Evolutionary conservation across 768 basidiomycete species (phyloP).

Genomic region (Lactarius pseudohatsudake): DNA sequence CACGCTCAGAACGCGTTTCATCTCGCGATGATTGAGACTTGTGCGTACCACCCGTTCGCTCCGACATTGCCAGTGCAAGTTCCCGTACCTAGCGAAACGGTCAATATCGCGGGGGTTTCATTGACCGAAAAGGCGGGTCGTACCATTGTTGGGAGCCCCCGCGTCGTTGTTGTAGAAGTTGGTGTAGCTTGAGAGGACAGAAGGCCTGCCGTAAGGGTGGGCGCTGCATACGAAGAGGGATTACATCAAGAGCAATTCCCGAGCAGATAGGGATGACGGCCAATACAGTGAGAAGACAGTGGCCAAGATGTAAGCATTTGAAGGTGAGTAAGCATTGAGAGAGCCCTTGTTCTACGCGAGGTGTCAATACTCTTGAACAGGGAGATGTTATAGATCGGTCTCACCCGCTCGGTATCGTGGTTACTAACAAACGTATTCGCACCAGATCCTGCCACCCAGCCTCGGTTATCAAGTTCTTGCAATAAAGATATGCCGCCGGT

Average conservation of each 20-base stretch:
- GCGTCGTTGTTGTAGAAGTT: constrained; percentile 49
- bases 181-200: constrained; percentile 57
- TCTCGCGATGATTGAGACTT: neutral
- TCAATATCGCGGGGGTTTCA: neutral
- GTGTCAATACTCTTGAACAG: neutral
- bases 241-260: neutral
- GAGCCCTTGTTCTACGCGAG: constrained; percentile 47
- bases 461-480: constrained; percentile 51
- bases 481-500: constrained; percentile 51
- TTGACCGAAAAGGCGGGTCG: neutral
- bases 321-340: constrained; percentile 57
- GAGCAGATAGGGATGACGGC: neutral
- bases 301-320: constrained; percentile 62
- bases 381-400: constrained; percentile 12
- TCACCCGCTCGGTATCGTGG: constrained; percentile 64
- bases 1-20: too few species aligned
- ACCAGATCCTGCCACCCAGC: constrained; percentile 52
- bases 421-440: constrained; percentile 70
- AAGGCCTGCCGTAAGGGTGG: constrained; percentile 65
- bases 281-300: constrained; percentile 56
- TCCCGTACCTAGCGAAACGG: constrained; percentile 40
- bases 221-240: constrained; percentile 35
- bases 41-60: constrained; percentile 47
- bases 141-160: constrained; percentile 61
- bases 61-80: constrained; percentile 53